Evolutionary conservation across 805 yeast species (phyloP).

Genomic region (Teunomyces cretensis): DNA sequence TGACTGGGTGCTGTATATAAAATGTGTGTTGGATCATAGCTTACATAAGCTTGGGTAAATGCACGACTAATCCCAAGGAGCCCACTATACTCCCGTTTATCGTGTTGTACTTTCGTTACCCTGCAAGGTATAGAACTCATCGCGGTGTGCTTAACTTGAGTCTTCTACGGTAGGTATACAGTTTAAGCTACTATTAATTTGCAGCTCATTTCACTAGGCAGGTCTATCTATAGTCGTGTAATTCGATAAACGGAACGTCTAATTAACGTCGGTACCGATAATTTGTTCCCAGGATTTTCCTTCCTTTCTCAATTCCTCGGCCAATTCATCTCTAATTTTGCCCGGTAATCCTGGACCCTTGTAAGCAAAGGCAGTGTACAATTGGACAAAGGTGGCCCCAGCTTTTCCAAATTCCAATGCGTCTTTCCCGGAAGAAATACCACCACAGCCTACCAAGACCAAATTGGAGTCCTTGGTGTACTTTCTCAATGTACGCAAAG

Average conservation of each 20-base stretch:
- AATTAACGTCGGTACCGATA: slow-evolving; percentile 55
- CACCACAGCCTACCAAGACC: slow-evolving; percentile 91
- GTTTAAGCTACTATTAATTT: too few relatives aligned
- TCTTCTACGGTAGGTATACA: slow-evolving; percentile 1
- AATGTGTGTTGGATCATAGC: not conserved
- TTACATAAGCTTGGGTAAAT: too few relatives aligned
- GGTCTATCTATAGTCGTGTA: not conserved
- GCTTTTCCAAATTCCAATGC: slow-evolving; percentile 90
- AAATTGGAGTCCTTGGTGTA: slow-evolving; percentile 71
- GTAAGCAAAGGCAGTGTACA: slow-evolving; percentile 89
- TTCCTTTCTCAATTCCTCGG: slow-evolving; percentile 56
- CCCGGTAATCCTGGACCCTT: slow-evolving; percentile 82
- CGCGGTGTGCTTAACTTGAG: too few relatives aligned
- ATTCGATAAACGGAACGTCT: not conserved
- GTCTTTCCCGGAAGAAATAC: slow-evolving; percentile 83
- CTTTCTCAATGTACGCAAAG: slow-evolving; percentile 68
- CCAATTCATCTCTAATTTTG: slow-evolving; percentile 42
- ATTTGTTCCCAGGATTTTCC: slow-evolving; percentile 85
- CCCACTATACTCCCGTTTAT: too few relatives aligned
- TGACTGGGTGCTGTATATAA: not conserved
- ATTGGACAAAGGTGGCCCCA: slow-evolving; percentile 86
- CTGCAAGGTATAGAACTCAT: too few relatives aligned
- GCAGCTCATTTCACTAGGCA: too few relatives aligned
- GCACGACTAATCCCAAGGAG: not conserved
- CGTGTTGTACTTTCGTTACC: too few relatives aligned